These are phyloP conservation scores for Trametes elegans DNA, from an alignment of 768 basidiomycete species.

Conservation along the genomic window DNA sequence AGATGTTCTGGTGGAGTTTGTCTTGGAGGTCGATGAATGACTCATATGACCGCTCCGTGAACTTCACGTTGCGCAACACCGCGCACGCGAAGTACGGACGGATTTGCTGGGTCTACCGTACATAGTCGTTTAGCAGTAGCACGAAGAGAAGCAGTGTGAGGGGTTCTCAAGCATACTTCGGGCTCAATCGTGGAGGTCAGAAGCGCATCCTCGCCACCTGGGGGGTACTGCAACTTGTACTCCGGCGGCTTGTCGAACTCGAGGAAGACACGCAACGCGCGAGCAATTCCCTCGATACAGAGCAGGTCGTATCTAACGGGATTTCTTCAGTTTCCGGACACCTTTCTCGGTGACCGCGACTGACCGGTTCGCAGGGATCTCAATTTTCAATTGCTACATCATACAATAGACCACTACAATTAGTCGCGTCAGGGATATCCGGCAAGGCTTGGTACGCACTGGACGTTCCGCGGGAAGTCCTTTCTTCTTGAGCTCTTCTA, in stretches of 20 bases:
- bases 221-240: conserved; percentile 73
- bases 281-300: conserved; percentile 93
- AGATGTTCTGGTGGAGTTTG: conserved; percentile 96
- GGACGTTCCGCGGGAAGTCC: conserved; percentile 85
- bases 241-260: conserved; percentile 61
- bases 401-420: too few species aligned
- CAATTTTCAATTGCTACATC: conserved; percentile 92
- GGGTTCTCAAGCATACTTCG: conserved; percentile 51
- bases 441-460: conserved; percentile 41
- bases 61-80: conserved; percentile 84
- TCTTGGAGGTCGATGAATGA: conserved; percentile 99
- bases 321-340: conserved; percentile 7
- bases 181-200: conserved; percentile 67
- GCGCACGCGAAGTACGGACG: conserved; percentile 92
- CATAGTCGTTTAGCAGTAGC: too few species aligned
- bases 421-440: too few species aligned
- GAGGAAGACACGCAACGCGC: conserved; percentile 82
- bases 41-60: conserved; percentile 85
- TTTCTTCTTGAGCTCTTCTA: conserved; percentile 77
- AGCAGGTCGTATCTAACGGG: conserved; percentile 86
- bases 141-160: neutral
- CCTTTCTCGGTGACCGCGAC: neutral
- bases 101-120: conserved; percentile 66
- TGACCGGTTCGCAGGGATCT: conserved; percentile 95
- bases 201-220: conserved; percentile 62